Conservation (phyloP, 2,329 filamentous ascomycete genomes). For the Botrytis cinerea region DNA sequence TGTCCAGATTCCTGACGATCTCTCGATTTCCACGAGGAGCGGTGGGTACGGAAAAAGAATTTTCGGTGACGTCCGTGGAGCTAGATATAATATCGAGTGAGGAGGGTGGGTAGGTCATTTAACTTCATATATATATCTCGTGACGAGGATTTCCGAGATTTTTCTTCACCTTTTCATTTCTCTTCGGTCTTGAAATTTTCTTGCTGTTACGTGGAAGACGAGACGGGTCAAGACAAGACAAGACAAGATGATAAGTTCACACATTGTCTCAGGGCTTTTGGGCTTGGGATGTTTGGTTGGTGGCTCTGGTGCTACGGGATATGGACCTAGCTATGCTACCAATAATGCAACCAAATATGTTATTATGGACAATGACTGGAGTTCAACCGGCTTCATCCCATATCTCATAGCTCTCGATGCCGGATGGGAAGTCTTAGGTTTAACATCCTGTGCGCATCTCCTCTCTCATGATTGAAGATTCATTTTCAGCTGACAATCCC, state of each 20-base stretch:
- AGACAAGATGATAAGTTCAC: not conserved
- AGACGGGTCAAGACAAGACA: not conserved
- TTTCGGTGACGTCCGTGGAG: not conserved
- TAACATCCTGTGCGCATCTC: slow-evolving; percentile 38
- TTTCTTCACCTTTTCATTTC: not conserved
- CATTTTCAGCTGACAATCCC: not conserved
- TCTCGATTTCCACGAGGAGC: not conserved
- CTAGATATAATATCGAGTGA: not conserved
- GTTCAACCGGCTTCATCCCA: slow-evolving; percentile 46
- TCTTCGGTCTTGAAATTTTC: not conserved
- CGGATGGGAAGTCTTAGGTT: slow-evolving; percentile 48
- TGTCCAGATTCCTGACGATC: not conserved
- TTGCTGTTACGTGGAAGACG: not conserved
- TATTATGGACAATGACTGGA: slow-evolving; percentile 46
- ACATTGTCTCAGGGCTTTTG: not conserved
- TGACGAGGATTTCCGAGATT: not conserved
- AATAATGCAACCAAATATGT: slow-evolving; percentile 17
- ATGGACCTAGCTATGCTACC: not conserved
- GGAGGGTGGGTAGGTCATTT: not conserved
- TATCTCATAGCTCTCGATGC: slow-evolving; percentile 49
- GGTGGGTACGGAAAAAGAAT: not conserved
- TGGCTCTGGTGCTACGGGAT: not conserved
- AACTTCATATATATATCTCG: not conserved
- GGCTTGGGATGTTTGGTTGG: not conserved
- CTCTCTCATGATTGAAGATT: not conserved